Evolutionary conservation across 345 rosid species (phyloP).

Genomic region (Aquilaria sinensis): DNA sequence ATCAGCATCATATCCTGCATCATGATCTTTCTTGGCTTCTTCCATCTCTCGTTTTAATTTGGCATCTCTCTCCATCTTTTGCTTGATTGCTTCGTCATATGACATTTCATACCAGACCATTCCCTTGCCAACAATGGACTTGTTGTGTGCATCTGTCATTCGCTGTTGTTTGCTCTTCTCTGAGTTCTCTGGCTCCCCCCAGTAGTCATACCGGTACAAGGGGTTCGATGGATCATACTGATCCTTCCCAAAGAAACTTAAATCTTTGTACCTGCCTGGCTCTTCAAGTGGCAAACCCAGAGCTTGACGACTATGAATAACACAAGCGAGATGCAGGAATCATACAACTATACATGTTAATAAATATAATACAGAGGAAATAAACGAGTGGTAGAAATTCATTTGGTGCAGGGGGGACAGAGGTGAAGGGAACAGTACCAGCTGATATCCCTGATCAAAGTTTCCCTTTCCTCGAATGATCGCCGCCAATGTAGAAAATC

Average conservation of each 20-base stretch:
- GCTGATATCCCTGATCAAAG: constrained; percentile 89
- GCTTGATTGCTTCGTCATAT: constrained; percentile 69
- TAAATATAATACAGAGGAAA: neutral
- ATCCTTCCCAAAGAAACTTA: constrained; percentile 77
- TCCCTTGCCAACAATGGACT: constrained; percentile 80
- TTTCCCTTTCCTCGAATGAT: constrained; percentile 93
- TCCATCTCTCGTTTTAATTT: constrained; percentile 22
- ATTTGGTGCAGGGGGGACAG: neutral
- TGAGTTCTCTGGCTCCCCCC: constrained; percentile 94
- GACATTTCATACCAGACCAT: constrained; percentile 78
- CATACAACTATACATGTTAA: neutral
- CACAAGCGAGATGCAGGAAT: neutral
- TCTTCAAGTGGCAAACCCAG: constrained; percentile 90
- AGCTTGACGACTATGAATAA: constrained; percentile 61
- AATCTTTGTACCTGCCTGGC: constrained; percentile 84
- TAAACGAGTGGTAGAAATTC: no score
- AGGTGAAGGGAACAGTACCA: constrained; percentile 34
- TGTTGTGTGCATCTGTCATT: constrained; percentile 71
- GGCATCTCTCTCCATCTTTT: constrained; percentile 48
- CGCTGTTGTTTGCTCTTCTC: constrained; percentile 77
- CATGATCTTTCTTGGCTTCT: constrained; percentile 11
- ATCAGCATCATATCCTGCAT: constrained; percentile 16
- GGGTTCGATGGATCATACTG: constrained; percentile 85
- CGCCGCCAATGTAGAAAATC: constrained; percentile 85
- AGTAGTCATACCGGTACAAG: constrained; percentile 73